phyloP scores from a whole-genome alignment of 768 basidiomycete species.

The Suillus weaverae region DNA sequence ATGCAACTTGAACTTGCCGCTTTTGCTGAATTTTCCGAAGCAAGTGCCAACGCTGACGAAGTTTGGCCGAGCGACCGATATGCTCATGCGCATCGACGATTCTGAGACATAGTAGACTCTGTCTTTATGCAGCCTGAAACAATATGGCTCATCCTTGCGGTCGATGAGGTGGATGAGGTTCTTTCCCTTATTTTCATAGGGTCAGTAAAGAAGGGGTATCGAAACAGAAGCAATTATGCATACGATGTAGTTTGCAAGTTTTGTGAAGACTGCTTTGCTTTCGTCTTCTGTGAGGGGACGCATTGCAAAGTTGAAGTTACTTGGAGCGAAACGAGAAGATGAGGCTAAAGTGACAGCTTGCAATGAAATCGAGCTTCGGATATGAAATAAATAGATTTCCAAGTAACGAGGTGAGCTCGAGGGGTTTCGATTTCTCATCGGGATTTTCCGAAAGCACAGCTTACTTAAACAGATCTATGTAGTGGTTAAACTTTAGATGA shows the following conservation, averaged over 20 bases:
- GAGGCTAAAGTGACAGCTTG: slow-evolving; percentile 6
- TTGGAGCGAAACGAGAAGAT: not conserved
- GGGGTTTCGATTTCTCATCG: slow-evolving; percentile 2
- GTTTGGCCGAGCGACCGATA: slow-evolving; percentile 89
- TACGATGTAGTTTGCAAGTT: slow-evolving; percentile 96
- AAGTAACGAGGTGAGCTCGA: slow-evolving; percentile 8
- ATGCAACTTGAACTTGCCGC: slow-evolving; percentile 96
- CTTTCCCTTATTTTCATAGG: slow-evolving; percentile 64
- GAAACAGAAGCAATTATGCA: slow-evolving; percentile 25
- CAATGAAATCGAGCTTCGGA: not conserved
- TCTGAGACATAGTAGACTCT: slow-evolving; percentile 97
- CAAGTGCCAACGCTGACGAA: slow-evolving; percentile 93
- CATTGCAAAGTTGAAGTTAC: slow-evolving; percentile 49
- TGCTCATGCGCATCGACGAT: slow-evolving; percentile 87
- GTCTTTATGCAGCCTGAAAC: slow-evolving; percentile 93
- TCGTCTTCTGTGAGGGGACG: slow-evolving; percentile 96
- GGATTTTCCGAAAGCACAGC: not conserved
- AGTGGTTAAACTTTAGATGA: not conserved
- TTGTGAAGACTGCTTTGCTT: slow-evolving; percentile 93
- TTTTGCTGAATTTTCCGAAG: slow-evolving; percentile 97
- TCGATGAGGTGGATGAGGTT: slow-evolving; percentile 96
- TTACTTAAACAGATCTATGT: slow-evolving; percentile 3
- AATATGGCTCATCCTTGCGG: slow-evolving; percentile 90
- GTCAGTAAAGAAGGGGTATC: not conserved
- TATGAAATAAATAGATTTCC: slow-evolving; percentile 5